Evolutionary conservation across 208 protist species (phyloP).

Genomic region (Wallacemonas rigidus): DNA sequence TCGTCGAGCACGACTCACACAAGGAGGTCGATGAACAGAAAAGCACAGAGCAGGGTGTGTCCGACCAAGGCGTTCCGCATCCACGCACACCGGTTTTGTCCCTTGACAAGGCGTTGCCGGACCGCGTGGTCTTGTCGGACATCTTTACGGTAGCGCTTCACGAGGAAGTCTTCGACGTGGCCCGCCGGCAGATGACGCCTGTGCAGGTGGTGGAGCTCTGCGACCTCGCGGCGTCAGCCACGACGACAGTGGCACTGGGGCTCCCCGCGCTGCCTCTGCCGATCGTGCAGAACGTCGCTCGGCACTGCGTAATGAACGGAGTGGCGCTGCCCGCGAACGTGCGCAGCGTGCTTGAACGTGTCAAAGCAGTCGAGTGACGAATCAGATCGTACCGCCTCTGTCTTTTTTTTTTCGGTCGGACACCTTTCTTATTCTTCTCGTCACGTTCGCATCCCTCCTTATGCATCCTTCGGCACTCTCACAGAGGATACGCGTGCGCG

Average conservation of each 20-base stretch:
- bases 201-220: slow-evolving; percentile 24
- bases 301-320: slow-evolving; percentile 32
- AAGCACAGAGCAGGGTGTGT: too few relatives aligned
- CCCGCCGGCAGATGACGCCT: slow-evolving; percentile 21
- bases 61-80: too few relatives aligned
- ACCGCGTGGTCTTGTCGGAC: slow-evolving; percentile 24
- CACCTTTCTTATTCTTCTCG: too few relatives aligned
- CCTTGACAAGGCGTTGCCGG: neutral
- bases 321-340: slow-evolving; percentile 24
- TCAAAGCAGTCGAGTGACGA: neutral
- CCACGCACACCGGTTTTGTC: neutral
- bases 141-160: slow-evolving; percentile 20
- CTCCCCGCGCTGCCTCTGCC: slow-evolving; percentile 18
- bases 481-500: too few relatives aligned
- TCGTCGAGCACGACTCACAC: neutral
- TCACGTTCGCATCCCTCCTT: too few relatives aligned
- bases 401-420: neutral
- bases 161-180: slow-evolving; percentile 24
- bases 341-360: slow-evolving; percentile 5
- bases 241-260: slow-evolving; percentile 17
- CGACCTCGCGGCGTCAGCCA: slow-evolving; percentile 19
- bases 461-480: too few relatives aligned
- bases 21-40: too few relatives aligned
- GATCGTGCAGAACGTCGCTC: slow-evolving; percentile 38
- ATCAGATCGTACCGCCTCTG: neutral